Evolutionary conservation across 2,329 filamentous ascomycete species (phyloP).

Genomic region (Paraconiothyrium sp.): DNA sequence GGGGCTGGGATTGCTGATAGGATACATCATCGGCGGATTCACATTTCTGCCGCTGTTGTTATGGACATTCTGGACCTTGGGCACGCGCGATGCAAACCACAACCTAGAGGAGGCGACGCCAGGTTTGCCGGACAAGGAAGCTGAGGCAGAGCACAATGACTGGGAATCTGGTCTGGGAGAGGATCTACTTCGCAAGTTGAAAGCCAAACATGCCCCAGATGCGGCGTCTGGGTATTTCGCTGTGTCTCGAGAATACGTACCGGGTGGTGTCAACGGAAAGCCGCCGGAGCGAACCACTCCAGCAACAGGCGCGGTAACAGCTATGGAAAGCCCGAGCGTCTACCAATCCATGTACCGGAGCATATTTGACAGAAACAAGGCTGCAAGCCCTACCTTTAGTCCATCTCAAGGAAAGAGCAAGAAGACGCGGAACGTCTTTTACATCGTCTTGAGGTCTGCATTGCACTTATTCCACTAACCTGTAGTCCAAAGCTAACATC

Average conservation of each 20-base stretch:
- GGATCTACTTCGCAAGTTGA: constrained; percentile 12
- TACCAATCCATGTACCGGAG: constrained; percentile 98
- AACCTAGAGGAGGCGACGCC: not conserved
- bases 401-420: constrained; percentile 62
- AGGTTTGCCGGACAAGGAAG: not conserved
- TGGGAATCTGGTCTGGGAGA: constrained; percentile 11
- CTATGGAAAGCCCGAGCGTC: constrained; percentile 86
- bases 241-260: constrained; percentile 92
- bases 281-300: constrained; percentile 82
- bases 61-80: constrained; percentile 15
- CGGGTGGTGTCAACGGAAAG: constrained; percentile 90
- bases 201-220: constrained; percentile 67
- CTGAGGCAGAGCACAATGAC: constrained; percentile 7
- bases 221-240: constrained; percentile 92
- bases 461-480: not conserved
- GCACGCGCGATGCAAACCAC: constrained; percentile 3
- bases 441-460: constrained; percentile 82
- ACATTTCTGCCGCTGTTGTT: constrained; percentile 13
- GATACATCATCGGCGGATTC: constrained; percentile 11
- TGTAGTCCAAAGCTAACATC: constrained; percentile 18
- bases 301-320: constrained; percentile 79
- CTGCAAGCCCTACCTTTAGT: constrained; percentile 65
- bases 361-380: constrained; percentile 81
- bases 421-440: constrained; percentile 87
- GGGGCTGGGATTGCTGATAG: constrained; percentile 1